These are phyloP conservation scores for Chimonanthus salicifolius DNA, from an alignment of 164 flowering plant species.

Conservation along the genomic window DNA sequence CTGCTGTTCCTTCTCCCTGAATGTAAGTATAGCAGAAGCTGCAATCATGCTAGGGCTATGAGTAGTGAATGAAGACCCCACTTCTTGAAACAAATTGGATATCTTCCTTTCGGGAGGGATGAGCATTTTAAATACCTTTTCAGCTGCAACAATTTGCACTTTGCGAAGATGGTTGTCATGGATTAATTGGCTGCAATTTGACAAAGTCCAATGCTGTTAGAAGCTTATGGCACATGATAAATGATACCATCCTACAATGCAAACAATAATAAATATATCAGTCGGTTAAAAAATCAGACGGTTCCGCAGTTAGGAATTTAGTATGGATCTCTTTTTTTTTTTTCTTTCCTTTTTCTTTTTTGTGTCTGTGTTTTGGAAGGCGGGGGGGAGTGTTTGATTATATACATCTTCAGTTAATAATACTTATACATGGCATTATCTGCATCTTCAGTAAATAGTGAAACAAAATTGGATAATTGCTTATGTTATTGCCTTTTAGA, in stretches of 20 bases:
- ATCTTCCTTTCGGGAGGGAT: constrained; percentile 9
- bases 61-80: constrained; percentile 5
- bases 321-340: no score
- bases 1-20: constrained; percentile 15
- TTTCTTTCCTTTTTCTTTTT: no score
- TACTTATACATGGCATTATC: no score
- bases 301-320: no score
- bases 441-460: no score
- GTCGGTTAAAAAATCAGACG: background rate
- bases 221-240: background rate
- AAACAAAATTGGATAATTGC: no score
- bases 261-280: background rate
- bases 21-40: constrained; percentile 49
- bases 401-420: no score
- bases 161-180: constrained; percentile 33
- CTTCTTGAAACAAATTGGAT: constrained; percentile 9
- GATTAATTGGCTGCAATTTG: constrained; percentile 51
- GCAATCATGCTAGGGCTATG: constrained; percentile 58
- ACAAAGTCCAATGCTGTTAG: background rate
- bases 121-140: constrained; percentile 42
- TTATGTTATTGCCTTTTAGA: no score
- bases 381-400: no score
- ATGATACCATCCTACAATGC: no score
- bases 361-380: no score
- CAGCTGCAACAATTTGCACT: constrained; percentile 57